Conservation (phyloP, 305 asterid genomes). For the Fraxinus platypoda region DNA sequence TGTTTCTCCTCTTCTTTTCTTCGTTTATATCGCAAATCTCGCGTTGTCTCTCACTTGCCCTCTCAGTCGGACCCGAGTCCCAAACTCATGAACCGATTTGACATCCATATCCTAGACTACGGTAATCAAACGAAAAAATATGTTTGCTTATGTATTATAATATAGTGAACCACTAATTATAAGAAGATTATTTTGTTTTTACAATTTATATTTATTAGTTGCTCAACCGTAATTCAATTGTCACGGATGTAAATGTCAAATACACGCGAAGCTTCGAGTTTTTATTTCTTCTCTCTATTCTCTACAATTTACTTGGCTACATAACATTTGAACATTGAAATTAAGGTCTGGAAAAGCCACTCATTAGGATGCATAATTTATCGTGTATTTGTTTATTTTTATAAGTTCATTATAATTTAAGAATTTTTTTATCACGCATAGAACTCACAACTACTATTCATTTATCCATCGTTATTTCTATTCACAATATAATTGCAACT, state of each 20-base stretch:
- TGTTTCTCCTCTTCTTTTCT: neutral
- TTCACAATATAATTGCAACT: neutral
- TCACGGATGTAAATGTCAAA: neutral
- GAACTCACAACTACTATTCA: neutral
- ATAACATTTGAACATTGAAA: neutral
- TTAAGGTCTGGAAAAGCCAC: neutral
- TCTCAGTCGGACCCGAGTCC: neutral
- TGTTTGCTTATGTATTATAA: neutral
- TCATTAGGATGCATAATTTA: neutral
- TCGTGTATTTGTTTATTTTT: too few species aligned
- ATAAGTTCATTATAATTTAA: too few species aligned
- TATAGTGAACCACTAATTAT: neutral
- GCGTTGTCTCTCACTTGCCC: neutral
- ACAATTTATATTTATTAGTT: neutral
- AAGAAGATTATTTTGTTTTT: neutral
- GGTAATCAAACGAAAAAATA: neutral
- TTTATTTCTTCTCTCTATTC: neutral
- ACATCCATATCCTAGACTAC: neutral
- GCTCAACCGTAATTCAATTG: neutral
- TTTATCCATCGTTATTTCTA: neutral
- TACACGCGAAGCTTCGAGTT: neutral
- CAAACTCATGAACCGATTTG: neutral
- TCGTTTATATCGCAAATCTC: neutral
- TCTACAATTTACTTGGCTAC: neutral
- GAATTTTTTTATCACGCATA: too few species aligned